Evolutionary conservation across 1,139 yeast species (phyloP).

Genomic region (Pneumocystis oryctolagi): DNA sequence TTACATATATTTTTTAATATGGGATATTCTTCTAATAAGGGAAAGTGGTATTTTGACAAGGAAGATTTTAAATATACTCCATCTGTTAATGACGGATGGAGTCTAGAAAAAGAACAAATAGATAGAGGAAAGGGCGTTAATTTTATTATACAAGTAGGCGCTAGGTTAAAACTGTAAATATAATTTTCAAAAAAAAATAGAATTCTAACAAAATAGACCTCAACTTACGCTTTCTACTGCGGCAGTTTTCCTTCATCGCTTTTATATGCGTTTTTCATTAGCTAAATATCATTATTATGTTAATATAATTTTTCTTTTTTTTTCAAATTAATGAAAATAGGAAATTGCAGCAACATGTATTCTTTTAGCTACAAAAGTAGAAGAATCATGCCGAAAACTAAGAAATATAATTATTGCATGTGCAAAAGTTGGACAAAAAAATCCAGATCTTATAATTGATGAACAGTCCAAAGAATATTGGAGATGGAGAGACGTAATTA

Average conservation of each 20-base stretch:
- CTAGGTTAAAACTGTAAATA: slow-evolving; percentile 26
- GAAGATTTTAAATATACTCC: slow-evolving; percentile 17
- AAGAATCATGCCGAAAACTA: slow-evolving; percentile 35
- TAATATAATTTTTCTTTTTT: background rate
- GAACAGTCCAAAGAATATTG: slow-evolving; percentile 36
- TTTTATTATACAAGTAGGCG: slow-evolving; percentile 32
- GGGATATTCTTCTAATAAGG: background rate
- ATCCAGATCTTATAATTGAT: slow-evolving; percentile 28
- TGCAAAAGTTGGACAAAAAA: slow-evolving; percentile 33
- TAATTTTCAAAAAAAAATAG: background rate
- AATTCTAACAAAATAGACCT: slow-evolving; percentile 19
- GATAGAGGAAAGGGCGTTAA: slow-evolving; percentile 35
- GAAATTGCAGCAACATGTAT: slow-evolving; percentile 37
- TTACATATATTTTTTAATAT: background rate
- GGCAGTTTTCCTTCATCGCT: slow-evolving; percentile 35
- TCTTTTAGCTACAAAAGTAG: slow-evolving; percentile 39
- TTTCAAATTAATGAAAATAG: slow-evolving; percentile 16
- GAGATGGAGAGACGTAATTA: slow-evolving; percentile 36
- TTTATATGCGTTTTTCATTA: slow-evolving; percentile 33
- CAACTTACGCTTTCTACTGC: slow-evolving; percentile 37
- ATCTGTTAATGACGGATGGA: slow-evolving; percentile 24
- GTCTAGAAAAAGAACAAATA: slow-evolving; percentile 28
- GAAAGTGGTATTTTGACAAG: slow-evolving; percentile 14
- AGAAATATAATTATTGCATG: slow-evolving; percentile 35
- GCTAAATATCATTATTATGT: slow-evolving; percentile 28